Percentiles rank a stretch among this genome's conserved stretches.
These are phyloP conservation scores for Ustilago trichophora DNA, from an alignment of 1,284 basidiomycete species.

Conservation along the genomic window DNA sequence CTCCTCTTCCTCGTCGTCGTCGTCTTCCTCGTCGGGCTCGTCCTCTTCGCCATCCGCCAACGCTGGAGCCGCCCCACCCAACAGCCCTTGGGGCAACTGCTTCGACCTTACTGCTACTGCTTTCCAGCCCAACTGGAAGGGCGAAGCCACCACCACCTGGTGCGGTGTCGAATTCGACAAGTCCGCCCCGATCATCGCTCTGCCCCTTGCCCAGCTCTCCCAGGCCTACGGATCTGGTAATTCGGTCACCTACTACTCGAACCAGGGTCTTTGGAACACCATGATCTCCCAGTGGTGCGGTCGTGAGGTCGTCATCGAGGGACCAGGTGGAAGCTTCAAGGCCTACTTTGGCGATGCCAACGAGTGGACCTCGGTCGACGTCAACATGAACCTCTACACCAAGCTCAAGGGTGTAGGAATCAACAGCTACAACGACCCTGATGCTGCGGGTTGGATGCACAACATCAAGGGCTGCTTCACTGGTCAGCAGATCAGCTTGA, in stretches of 20 bases:
- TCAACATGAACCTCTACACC: slow-evolving; percentile 46
- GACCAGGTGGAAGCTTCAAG: slow-evolving; percentile 38
- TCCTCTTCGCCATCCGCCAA: slow-evolving; percentile 1
- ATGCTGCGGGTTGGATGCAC: slow-evolving; percentile 38
- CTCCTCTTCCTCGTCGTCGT: slow-evolving; percentile 4
- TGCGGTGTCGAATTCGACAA: slow-evolving; percentile 46
- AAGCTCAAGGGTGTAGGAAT: slow-evolving; percentile 33
- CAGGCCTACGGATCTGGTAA: slow-evolving; percentile 26
- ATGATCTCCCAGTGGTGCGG: slow-evolving; percentile 46
- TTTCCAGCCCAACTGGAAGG: slow-evolving; percentile 48
- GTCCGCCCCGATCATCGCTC: slow-evolving; percentile 35
- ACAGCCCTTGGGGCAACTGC: slow-evolving; percentile 44
- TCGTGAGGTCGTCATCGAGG: slow-evolving; percentile 32
- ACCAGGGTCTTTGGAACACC: slow-evolving; percentile 29
- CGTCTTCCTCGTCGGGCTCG: background rate
- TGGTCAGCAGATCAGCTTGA: slow-evolving; percentile 25
- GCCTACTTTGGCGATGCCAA: slow-evolving; percentile 48
- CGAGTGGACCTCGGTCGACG: slow-evolving; percentile 39
- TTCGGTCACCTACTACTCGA: slow-evolving; percentile 41
- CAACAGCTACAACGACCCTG: slow-evolving; percentile 22
- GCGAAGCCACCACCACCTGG: slow-evolving; percentile 47
- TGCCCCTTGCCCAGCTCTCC: slow-evolving; percentile 39
- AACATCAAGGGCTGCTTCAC: slow-evolving; percentile 43
- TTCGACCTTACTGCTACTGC: slow-evolving; percentile 44
- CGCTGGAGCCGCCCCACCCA: slow-evolving; percentile 37